Conservation (phyloP, 129 eudicot species). For the Heracleum sosnowskyi region DNA sequence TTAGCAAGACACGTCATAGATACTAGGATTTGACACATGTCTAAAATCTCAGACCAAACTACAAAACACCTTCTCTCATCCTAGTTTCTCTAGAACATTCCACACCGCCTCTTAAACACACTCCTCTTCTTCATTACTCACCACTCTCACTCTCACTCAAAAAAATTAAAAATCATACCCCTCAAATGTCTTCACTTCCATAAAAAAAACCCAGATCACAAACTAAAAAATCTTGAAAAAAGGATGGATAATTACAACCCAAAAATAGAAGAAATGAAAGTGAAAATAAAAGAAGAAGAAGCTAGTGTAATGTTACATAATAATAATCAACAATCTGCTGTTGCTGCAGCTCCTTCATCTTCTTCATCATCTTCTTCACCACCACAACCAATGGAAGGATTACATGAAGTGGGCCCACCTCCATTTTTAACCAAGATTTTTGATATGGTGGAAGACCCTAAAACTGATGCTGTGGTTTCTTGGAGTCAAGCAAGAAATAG, state of each 20-base stretch:
- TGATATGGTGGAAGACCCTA: slow-evolving; percentile 91
- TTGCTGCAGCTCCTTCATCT: background rate
- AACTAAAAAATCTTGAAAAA: background rate
- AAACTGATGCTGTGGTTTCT: slow-evolving; percentile 72
- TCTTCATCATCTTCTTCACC: slow-evolving; percentile 37
- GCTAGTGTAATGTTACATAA: background rate
- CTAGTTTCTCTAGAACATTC: slow-evolving; percentile 1
- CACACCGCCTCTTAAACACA: background rate
- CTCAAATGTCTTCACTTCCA: background rate
- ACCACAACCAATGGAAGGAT: slow-evolving; percentile 62
- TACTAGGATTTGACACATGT: background rate
- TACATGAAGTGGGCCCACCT: slow-evolving; percentile 78
- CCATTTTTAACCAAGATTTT: slow-evolving; percentile 75
- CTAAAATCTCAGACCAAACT: background rate
- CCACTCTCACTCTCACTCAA: background rate
- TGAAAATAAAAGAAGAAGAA: slow-evolving; percentile 21
- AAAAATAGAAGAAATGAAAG: background rate
- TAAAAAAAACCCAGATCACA: background rate
- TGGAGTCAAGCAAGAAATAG: slow-evolving; percentile 73
- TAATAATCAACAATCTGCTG: background rate
- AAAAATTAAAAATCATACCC: background rate
- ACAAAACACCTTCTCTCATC: background rate
- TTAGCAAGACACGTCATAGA: background rate
- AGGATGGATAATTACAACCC: background rate
- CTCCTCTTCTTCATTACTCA: background rate